A percentile compares a stretch with the other conserved stretches of the same genome.
Evolutionary conservation across 805 yeast species (phyloP).

Genomic region (Candida pseudoglaebosa): DNA sequence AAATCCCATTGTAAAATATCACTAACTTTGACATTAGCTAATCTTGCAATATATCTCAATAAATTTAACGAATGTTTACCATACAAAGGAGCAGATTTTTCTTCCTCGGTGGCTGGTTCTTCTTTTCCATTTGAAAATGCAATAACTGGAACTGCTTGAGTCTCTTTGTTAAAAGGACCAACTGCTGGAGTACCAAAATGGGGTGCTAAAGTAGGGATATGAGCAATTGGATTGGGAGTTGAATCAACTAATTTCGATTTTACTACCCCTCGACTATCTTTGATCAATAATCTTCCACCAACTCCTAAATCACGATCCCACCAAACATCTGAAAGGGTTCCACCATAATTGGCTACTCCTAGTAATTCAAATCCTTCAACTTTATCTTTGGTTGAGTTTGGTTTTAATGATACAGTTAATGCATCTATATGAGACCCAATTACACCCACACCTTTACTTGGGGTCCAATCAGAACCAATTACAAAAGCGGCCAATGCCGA

Average conservation of each 20-base stretch:
- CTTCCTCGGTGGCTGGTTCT: slow-evolving; percentile 54
- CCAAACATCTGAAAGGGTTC: slow-evolving; percentile 63
- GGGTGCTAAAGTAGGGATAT: slow-evolving; percentile 81
- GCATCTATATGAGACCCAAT: slow-evolving; percentile 79
- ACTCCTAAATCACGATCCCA: slow-evolving; percentile 84
- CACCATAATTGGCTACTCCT: slow-evolving; percentile 84
- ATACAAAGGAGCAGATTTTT: slow-evolving; percentile 57
- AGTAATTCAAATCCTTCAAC: slow-evolving; percentile 73
- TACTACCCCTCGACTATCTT: slow-evolving; percentile 30
- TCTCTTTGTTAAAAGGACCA: slow-evolving; percentile 74
- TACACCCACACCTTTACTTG: slow-evolving; percentile 62
- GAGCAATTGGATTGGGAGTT: slow-evolving; percentile 68
- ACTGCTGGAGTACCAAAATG: slow-evolving; percentile 72
- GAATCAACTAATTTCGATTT: slow-evolving; percentile 49
- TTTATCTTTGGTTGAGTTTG: slow-evolving; percentile 54
- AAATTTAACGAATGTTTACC: slow-evolving; percentile 67
- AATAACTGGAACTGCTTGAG: slow-evolving; percentile 72
- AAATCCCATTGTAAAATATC: slow-evolving; percentile 70
- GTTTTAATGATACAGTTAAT: slow-evolving; percentile 65
- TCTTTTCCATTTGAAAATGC: slow-evolving; percentile 48
- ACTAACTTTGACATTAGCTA: slow-evolving; percentile 54
- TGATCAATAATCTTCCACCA: slow-evolving; percentile 71
- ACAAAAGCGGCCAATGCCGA: slow-evolving; percentile 66
- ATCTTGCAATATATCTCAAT: slow-evolving; percentile 63
- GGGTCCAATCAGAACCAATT: slow-evolving; percentile 63